Evolutionary conservation across 2,329 filamentous ascomycete species (phyloP).

Genomic region (Teratosphaeria gauchensis): DNA sequence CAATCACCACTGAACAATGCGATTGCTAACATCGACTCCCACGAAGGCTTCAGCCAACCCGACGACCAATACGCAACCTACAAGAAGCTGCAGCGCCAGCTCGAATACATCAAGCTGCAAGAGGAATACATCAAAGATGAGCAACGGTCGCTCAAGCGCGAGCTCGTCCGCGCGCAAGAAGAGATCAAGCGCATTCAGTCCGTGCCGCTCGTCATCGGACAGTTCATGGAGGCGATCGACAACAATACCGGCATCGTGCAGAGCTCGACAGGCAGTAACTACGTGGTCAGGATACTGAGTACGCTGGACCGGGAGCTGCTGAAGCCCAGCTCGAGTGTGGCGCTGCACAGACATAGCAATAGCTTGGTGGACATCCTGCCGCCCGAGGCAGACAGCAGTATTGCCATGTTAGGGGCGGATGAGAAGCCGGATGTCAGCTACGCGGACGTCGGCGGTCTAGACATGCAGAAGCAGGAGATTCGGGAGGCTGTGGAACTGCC

Average conservation of each 20-base stretch:
- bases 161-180: conserved; percentile 93
- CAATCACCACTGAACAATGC: conserved; percentile 65
- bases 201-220: conserved; percentile 92
- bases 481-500: conserved; percentile 94
- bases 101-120: conserved; percentile 95
- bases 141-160: conserved; percentile 92
- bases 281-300: conserved; percentile 94
- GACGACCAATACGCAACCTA: conserved; percentile 90
- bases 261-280: conserved; percentile 96
- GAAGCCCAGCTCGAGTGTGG: conserved; percentile 95
- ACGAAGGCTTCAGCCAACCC: conserved; percentile 75
- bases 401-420: conserved; percentile 91
- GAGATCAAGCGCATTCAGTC: conserved; percentile 99
- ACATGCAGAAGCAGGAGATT: conserved; percentile 99
- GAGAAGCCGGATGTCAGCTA: conserved; percentile 99
- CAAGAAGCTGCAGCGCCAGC: conserved; percentile 92
- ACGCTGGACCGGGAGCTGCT: conserved; percentile 96
- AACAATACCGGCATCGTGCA: conserved; percentile 99
- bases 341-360: conserved; percentile 95
- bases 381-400: conserved; percentile 97
- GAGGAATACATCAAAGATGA: conserved; percentile 99
- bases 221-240: conserved; percentile 99
- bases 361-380: conserved; percentile 96
- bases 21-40: conserved; percentile 81
- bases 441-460: conserved; percentile 90